phyloP scores from a whole-genome alignment of 2,329 filamentous ascomycete genomes.

The Zymoseptoria brevis region DNA sequence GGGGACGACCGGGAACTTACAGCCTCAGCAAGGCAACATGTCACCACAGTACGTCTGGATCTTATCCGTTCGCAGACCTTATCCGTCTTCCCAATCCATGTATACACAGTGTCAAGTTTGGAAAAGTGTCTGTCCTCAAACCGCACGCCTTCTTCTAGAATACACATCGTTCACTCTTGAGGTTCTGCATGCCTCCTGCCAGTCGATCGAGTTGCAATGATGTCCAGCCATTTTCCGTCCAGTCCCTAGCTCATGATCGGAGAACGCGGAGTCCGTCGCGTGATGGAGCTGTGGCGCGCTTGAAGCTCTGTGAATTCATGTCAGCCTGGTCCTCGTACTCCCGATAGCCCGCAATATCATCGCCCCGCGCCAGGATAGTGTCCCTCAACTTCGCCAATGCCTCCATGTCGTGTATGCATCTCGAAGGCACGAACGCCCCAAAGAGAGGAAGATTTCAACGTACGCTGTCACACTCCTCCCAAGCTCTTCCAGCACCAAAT shows the following conservation, averaged over 20 bases:
- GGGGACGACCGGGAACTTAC: too few relatives aligned
- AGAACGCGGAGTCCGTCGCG: conserved; percentile 43
- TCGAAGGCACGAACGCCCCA: not conserved
- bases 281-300: conserved; percentile 41
- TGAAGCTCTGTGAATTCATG: conserved; percentile 40
- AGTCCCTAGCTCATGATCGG: conserved; percentile 28
- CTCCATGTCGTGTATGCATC: not conserved
- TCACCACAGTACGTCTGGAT: too few relatives aligned
- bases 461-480: conserved; percentile 90
- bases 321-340: not conserved
- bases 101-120: not conserved
- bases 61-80: not conserved
- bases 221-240: not conserved
- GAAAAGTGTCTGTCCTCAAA: not conserved
- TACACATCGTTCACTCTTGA: not conserved
- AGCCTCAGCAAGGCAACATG: too few relatives aligned
- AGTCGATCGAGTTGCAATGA: not conserved
- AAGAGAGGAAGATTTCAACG: conserved; percentile 18
- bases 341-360: not conserved
- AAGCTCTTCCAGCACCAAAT: conserved; percentile 91
- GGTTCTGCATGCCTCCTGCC: not conserved
- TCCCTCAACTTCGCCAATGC: not conserved
- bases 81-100: not conserved
- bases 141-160: not conserved
- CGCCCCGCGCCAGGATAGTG: not conserved